Evolutionary conservation across 192 early-diverging fungal species (phyloP), one percentile per base, ranked within the genome.

Genomic region (Martensiomyces pterosporus): DNA sequence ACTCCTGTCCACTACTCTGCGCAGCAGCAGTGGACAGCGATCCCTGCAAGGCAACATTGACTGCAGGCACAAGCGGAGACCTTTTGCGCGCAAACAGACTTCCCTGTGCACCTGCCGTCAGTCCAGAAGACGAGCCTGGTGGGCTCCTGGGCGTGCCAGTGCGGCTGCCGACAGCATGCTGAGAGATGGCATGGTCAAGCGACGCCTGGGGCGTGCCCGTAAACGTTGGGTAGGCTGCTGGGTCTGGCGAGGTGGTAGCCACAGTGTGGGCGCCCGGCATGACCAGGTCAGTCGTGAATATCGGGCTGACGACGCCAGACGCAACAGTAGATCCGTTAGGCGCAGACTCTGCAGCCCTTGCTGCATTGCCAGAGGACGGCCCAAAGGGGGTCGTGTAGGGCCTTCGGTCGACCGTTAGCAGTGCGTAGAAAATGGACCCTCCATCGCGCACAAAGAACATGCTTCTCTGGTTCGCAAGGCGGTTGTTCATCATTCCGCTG

Each of bases 381-480:
- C 48, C 51, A 53, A 73, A 73, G 16, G 63, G 70, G 25, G 39
- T 66, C 23, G 47, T 43, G 21, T 61, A 57, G 12, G 70, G 54
- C n/a, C 52, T 55, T 26, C 70, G 57, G 33, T 52, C 52, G 2
- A 57, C 44, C 12, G 52, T 53, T 18, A 73, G 47, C 33, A 50
- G 39, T 2, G 64, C 70, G 15, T 67, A 74, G 38, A 74, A 74
- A 1, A 74, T 62, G 17, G 64, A 57, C 19, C 39, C 33, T 9
- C 55, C 55, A 16, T 74, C 70, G 59, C 70, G 70, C 32, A 74
- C 70, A 53, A 63, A 66, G 34, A 74, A 74, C 70, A 74, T 74
- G 43, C 57, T 58, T 39, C 43, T 45, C 49, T 62, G 55, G 55
- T 74, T 74, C 1, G 41, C 45, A 1, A 74, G 42, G n/a, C 63